These are phyloP conservation scores for Wickerhamiella kazuoi DNA, from an alignment of 805 yeast species.

Conservation along the genomic window DNA sequence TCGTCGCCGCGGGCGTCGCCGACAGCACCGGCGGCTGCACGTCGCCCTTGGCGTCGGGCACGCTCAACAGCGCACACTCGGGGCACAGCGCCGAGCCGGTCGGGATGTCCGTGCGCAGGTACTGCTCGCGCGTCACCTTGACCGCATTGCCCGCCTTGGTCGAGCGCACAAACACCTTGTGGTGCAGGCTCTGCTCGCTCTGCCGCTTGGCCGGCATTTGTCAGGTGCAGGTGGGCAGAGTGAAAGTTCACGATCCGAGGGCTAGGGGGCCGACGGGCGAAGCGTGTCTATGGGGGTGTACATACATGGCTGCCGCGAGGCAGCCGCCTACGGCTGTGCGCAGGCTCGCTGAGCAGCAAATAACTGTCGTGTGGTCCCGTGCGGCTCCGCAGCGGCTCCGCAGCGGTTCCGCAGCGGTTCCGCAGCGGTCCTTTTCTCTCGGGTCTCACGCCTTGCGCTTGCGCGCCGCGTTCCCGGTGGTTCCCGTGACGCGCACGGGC, in stretches of 20 bases:
- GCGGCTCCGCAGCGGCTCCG: too few species aligned
- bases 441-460: not conserved
- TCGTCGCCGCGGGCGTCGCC: constrained; percentile 32
- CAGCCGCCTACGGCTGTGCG: too few species aligned
- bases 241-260: not conserved
- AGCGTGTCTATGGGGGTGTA: too few species aligned
- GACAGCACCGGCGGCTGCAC: constrained; percentile 51
- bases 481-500: not conserved
- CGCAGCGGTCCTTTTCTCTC: too few species aligned
- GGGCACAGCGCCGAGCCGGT: constrained; percentile 63
- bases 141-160: constrained; percentile 69
- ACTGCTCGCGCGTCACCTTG: constrained; percentile 86
- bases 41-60: constrained; percentile 43
- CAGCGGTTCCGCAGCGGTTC: too few species aligned
- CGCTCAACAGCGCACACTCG: constrained; percentile 34
- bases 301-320: too few species aligned
- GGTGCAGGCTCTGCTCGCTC: constrained; percentile 14
- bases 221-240: constrained; percentile 1
- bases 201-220: constrained; percentile 1
- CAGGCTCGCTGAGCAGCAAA: too few species aligned
- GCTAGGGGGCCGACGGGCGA: too few species aligned
- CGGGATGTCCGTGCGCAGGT: constrained; percentile 79
- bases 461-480: not conserved
- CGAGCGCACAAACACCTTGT: constrained; percentile 78
- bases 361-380: too few species aligned